Evolutionary conservation across 2,329 filamentous ascomycete species (phyloP).

Genomic region (Alternaria sp.): DNA sequence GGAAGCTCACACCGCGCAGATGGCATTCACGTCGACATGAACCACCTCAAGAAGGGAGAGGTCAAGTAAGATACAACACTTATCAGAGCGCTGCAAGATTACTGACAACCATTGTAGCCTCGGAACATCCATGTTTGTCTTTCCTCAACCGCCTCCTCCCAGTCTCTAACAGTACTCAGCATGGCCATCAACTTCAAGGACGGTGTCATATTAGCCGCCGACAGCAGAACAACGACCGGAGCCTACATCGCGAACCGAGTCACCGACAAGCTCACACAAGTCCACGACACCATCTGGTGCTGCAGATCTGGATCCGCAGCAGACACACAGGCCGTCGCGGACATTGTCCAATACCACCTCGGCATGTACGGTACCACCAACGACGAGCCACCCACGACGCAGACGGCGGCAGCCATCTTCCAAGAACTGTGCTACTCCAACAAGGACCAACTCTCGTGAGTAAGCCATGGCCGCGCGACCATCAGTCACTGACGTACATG

Average conservation of each 20-base stretch:
- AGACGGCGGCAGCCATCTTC: conserved; percentile 94
- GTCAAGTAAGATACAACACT: conserved; percentile 78
- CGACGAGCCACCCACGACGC: conserved; percentile 88
- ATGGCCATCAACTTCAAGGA: conserved; percentile 99
- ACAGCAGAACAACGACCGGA: conserved; percentile 96
- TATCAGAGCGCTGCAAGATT: not conserved
- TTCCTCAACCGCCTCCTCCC: conserved; percentile 23
- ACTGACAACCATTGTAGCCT: conserved; percentile 63
- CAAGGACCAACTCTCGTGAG: conserved; percentile 89
- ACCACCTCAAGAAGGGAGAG: conserved; percentile 97
- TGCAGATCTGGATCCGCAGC: conserved; percentile 97
- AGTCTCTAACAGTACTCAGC: conserved; percentile 56
- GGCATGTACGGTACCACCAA: conserved; percentile 91
- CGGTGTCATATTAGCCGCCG: conserved; percentile 95
- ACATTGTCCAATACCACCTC: conserved; percentile 97
- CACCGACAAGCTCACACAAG: conserved; percentile 98
- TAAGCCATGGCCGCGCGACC: conserved; percentile 13
- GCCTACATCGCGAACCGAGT: conserved; percentile 99
- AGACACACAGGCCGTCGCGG: conserved; percentile 96
- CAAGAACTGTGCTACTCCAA: conserved; percentile 98
- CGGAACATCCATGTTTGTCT: conserved; percentile 91
- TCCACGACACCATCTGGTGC: conserved; percentile 99
- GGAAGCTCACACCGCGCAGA: conserved; percentile 63
- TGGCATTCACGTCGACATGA: conserved; percentile 99
- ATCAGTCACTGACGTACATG: conserved; percentile 22